Conservation (phyloP, 768 basidiomycete genomes). For the Calvatia gigantea region DNA sequence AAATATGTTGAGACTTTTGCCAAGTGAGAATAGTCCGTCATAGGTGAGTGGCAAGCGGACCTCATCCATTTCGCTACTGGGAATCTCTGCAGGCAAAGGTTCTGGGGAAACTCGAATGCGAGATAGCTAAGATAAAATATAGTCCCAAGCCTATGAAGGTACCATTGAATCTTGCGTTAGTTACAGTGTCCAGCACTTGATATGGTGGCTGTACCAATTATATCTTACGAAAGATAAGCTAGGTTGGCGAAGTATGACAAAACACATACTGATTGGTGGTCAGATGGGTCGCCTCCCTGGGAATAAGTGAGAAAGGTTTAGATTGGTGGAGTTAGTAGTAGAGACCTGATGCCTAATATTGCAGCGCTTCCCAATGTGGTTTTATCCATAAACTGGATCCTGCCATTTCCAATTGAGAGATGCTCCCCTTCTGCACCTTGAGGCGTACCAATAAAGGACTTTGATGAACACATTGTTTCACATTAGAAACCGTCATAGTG, state of each 20-base stretch:
- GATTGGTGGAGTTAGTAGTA: not conserved
- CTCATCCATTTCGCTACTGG: conserved; percentile 84
- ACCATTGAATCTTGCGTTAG: not conserved
- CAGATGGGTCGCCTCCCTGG: conserved; percentile 57
- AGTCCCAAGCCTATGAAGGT: conserved; percentile 58
- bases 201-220: conserved; percentile 46
- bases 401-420: conserved; percentile 17
- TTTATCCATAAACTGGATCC: conserved; percentile 82
- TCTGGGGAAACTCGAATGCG: conserved; percentile 71
- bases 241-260: not conserved
- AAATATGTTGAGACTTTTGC: conserved; percentile 55
- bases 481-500: not conserved
- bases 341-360: conserved; percentile 68
- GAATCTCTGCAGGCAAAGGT: conserved; percentile 65
- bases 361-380: conserved; percentile 64
- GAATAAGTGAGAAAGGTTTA: not conserved
- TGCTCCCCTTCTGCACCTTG: not conserved
- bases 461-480: conserved; percentile 1
- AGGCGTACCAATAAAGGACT: conserved; percentile 54
- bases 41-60: conserved; percentile 25
- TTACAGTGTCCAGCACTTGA: not conserved
- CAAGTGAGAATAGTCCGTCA: not conserved
- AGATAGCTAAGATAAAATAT: conserved; percentile 74
- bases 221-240: conserved; percentile 36
- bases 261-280: conserved; percentile 57